Evolutionary conservation across 1,284 basidiomycete species (phyloP).

Genomic region (Porphyrellus sp.): DNA sequence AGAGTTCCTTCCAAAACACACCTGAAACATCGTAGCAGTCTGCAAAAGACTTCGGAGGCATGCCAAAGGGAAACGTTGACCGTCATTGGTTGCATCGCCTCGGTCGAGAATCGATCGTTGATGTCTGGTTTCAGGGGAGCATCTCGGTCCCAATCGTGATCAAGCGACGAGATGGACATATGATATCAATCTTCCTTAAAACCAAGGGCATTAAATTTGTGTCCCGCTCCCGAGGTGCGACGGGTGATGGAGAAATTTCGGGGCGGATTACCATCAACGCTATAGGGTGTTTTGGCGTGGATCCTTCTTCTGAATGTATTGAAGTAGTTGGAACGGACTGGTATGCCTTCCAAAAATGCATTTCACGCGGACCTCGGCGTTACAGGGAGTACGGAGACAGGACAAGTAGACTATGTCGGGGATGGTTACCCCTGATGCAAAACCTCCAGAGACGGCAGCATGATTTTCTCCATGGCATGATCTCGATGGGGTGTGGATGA

Average conservation of each 20-base stretch:
- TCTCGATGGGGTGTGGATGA: not conserved
- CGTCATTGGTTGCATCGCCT: not conserved
- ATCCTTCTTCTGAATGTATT: not conserved
- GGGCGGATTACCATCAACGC: not conserved
- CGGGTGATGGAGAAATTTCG: not conserved
- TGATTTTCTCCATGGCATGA: not conserved
- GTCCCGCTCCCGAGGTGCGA: not conserved
- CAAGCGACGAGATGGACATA: not conserved
- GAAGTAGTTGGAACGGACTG: not conserved
- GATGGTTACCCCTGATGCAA: not conserved
- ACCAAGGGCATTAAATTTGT: not conserved
- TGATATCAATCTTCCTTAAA: not conserved
- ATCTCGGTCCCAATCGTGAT: not conserved
- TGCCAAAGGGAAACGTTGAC: not conserved
- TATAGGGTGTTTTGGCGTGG: not conserved
- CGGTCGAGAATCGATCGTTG: not conserved
- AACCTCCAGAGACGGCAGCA: constrained; percentile 1
- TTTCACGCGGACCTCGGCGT: constrained; percentile 1
- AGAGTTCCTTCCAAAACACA: constrained; percentile 1
- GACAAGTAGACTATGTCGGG: constrained; percentile 1
- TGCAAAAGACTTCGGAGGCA: not conserved
- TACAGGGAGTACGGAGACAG: not conserved
- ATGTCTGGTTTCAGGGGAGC: constrained; percentile 2
- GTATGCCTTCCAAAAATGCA: not conserved
- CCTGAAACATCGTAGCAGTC: not conserved